Evolutionary conservation across 116 monocot species (phyloP), one percentile per base, ranked within the genome.

Genomic region (Papilionanthe hybrid): DNA sequence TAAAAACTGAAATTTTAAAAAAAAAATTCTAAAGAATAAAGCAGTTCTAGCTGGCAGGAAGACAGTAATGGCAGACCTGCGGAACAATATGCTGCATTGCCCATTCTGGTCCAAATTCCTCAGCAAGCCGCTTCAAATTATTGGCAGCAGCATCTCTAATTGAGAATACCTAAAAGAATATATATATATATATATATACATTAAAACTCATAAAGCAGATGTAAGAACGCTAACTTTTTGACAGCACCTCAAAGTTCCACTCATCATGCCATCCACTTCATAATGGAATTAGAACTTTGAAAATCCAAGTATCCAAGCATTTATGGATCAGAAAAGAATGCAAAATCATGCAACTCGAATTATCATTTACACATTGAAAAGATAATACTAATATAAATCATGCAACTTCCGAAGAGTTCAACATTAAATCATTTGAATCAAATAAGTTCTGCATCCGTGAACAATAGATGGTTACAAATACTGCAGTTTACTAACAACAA

Each of bases 91-190:
- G 88, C 79, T 82, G 85, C 82, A 85, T 85, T 75, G 88, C 88
- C 88, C 88, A 88, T 42, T 88, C 88, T 42, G 82, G 84, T 3
- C 88, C 88, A 75, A 85, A 88, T 80, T 85, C 88, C 82, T 88
- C 88, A 42, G 88, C 88, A 76, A 88, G 88, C 47, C 85, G 85
- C 75, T 85, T 88, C 80, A 88, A 82, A 29, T 88, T 88, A 83
- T 88, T 88, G 25, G 88, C 88, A 53, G 88, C 88, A 22, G 88
- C 88, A 42, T 88, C 88, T 82, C 85, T 76, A 55, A 88, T 88
- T 41, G 88, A 82, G 48, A 73, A 88, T 9, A 85, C 88, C 88
- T 88, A 80, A 2, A 45, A 28, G 27, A 75, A 13, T 22, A 37
- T 37, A 37, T 37, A 37, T 37, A 37, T 37, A 37, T 0, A 73